Evolutionary conservation across 768 basidiomycete species (phyloP), one percentile per base, ranked within the genome.

Genomic region (Coprinopsis strossmayeri): DNA sequence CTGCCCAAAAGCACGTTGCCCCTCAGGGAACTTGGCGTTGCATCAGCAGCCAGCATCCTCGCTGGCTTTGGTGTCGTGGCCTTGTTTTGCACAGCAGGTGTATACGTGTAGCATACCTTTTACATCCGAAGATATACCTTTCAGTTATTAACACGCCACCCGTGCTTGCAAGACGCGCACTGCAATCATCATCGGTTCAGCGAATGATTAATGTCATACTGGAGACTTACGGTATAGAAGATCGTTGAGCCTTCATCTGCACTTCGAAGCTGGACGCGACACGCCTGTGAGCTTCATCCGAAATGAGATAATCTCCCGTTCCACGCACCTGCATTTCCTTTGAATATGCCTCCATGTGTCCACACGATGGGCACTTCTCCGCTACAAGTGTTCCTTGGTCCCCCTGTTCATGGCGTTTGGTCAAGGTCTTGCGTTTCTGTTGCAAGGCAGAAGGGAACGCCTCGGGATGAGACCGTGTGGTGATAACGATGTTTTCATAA

Each of bases 181-280:
- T 91, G 60, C 59, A 47, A n/a, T n/a, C n/a, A n/a, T n/a, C 38
- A 40, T 47, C 49, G 55, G 48, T 55, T n/a, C 21, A 24, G 38
- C 21, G 23, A 18, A n/a, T n/a, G n/a, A n/a, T n/a, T n/a, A n/a
- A n/a, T n/a, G n/a, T n/a, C n/a, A n/a, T n/a, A n/a, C n/a, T n/a
- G n/a, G n/a, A n/a, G n/a, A n/a, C 87, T 52, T 61, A 92, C 92
- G n/a, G 84, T 91, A 65, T 94, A 96, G 64, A 95, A 84, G 58
- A 94, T 83, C 11, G 92, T 96, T 26, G 90, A 89, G 2, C 93
- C 93, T 73, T 95, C 93, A 65, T 95, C 93, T 32, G 91, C 93
- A 55, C 90, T 89, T 43, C 92, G 81, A 62, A 89, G 70, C 87
- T 90, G 62, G 34, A 38, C 18, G 25, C 18, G 53, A 45, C 15